These are phyloP conservation scores for Stereocaulon alpinum DNA, from an alignment of 495 filamentous ascomycete species.

Conservation along the genomic window DNA sequence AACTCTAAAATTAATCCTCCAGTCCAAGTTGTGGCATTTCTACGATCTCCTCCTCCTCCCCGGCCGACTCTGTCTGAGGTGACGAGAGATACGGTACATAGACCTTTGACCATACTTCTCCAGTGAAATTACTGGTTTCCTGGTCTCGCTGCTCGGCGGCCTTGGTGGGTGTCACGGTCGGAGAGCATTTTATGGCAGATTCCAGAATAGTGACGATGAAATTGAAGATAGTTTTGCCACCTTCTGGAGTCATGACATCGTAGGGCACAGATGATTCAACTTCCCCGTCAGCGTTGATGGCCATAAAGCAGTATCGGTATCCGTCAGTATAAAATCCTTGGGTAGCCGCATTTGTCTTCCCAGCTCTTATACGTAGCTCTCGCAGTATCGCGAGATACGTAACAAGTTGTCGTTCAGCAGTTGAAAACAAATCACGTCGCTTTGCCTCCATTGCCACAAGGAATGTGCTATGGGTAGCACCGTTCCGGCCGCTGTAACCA, in stretches of 20 bases:
- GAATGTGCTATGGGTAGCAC: conserved; percentile 1
- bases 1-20: too few relatives aligned
- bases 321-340: conserved; percentile 13
- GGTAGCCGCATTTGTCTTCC: conserved; percentile 4
- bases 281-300: conserved; percentile 3
- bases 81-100: conserved; percentile 8
- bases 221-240: conserved; percentile 8
- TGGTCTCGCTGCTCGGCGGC: conserved; percentile 5
- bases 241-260: neutral
- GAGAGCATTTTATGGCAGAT: conserved; percentile 7
- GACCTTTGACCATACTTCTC: conserved; percentile 5
- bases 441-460: conserved; percentile 12
- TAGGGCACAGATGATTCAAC: conserved; percentile 8
- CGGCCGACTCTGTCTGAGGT: neutral
- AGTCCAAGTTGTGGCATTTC: neutral
- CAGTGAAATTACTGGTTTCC: conserved; percentile 1
- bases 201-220: conserved; percentile 12
- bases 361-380: conserved; percentile 5
- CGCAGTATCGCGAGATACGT: conserved; percentile 9
- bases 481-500: conserved; percentile 9
- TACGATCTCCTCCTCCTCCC: neutral
- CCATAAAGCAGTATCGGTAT: conserved; percentile 8
- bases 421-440: neutral
- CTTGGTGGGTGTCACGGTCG: conserved; percentile 12
- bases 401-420: conserved; percentile 10